A percentile compares a stretch with the other conserved stretches of the same genome.
Evolutionary conservation across 257 asterid genomes (phyloP).

Genomic region (Ocimum tenuiflorum): DNA sequence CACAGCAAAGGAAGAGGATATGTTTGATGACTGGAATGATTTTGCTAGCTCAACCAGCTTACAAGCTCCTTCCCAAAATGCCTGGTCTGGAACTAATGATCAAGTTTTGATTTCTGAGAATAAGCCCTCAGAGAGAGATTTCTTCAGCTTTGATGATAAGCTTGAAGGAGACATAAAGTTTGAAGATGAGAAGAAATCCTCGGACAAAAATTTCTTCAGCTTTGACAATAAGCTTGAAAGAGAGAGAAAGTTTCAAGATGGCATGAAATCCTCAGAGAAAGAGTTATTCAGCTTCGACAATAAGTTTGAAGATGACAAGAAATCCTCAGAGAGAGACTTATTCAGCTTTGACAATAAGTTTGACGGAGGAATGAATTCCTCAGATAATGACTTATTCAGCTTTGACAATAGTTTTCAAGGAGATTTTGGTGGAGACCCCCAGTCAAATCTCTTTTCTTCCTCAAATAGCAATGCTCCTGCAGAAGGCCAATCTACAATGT

Average conservation of each 20-base stretch:
- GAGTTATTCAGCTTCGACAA: not conserved
- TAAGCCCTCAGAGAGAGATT: conserved; percentile 31
- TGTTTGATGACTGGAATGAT: conserved; percentile 61
- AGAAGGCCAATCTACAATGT: conserved; percentile 23
- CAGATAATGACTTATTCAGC: not conserved
- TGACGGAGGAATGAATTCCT: not conserved
- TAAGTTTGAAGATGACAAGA: not conserved
- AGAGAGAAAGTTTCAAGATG: not conserved
- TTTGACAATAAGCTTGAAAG: not conserved
- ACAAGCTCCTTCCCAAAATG: conserved; percentile 36
- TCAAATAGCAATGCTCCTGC: conserved; percentile 24
- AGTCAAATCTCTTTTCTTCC: conserved; percentile 35
- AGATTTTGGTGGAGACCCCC: conserved; percentile 42
- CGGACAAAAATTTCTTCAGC: not conserved
- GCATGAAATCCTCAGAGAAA: not conserved
- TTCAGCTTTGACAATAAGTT: not conserved
- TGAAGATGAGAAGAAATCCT: no score
- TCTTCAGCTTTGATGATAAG: conserved; percentile 33
- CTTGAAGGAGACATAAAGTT: not conserved
- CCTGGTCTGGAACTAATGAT: conserved; percentile 25
- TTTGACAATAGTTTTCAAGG: conserved; percentile 3
- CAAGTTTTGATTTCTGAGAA: conserved; percentile 28
- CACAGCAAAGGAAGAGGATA: conserved; percentile 28
- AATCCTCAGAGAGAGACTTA: not conserved
- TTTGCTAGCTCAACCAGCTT: conserved; percentile 45